phyloP scores from a whole-genome alignment of 2,329 filamentous ascomycete species.

The Trichoderma endophyticum region DNA sequence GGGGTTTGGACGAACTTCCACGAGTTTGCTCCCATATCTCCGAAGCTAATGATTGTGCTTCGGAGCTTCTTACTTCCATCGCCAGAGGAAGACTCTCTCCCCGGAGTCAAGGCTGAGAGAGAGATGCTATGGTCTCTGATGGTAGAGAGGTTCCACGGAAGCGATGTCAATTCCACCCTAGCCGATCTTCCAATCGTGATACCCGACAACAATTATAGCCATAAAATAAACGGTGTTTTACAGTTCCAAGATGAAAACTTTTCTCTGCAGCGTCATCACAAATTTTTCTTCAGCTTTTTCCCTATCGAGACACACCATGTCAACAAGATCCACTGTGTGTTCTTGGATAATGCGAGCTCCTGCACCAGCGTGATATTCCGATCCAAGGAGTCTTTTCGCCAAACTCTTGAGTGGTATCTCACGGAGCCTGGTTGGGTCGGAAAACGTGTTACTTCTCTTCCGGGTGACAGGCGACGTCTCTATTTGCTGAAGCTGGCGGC shows the following conservation, averaged over 20 bases:
- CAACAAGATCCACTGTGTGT: not conserved
- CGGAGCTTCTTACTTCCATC: not conserved
- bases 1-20: not conserved
- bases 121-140: not conserved
- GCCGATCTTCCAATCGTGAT: not conserved
- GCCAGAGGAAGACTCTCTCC: not conserved
- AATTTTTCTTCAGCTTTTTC: not conserved
- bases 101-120: not conserved
- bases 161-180: not conserved
- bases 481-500: not conserved
- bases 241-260: not conserved
- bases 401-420: not conserved
- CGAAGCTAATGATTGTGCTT: not conserved
- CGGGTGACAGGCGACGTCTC: not conserved
- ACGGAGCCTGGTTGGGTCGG: not conserved
- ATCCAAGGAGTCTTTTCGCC: not conserved
- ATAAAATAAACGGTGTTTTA: not conserved
- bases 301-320: not conserved
- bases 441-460: not conserved
- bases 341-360: not conserved
- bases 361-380: not conserved
- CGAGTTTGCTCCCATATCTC: not conserved
- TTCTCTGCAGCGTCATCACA: not conserved
- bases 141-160: not conserved
- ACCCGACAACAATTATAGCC: not conserved